Base-by-base conservation (phyloP, 108 stramenopile genomes). In the Cyclotella sp. region DNA sequence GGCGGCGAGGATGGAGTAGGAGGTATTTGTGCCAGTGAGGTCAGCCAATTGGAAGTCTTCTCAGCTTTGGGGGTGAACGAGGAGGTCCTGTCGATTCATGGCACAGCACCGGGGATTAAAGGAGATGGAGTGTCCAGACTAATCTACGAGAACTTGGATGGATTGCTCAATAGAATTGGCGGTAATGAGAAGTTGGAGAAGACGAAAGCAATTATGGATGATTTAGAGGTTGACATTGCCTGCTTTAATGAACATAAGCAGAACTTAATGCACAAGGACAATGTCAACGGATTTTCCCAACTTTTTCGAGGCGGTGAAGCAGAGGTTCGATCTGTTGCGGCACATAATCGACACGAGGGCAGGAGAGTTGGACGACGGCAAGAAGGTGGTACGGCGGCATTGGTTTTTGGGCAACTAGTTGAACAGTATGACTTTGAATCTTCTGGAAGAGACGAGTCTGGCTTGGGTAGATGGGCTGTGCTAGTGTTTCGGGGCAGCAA, bases 361-460 rank as follows among this genome's bases (percentile, higher is more conserved):
- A 18, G 6, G 7, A 19, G 21, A 19, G 58, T 71, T 21, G 70
- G 70, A 16, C 40, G 58, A 60, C 6, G 19, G 16, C 70, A 71
- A 27, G 70, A 71, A 19, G 70, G 70, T 44, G 70, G 70, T 24
- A 71, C 70, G 11, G 55, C 58, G 24, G 14, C 59, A 57, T 44
- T 71, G 57, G 15, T 0, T 11, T 59, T 30, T 60, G 70, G 58
- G 13, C 7, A 49, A 22, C 27, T 73, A 11, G 62, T 43, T 4
- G 12, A 73, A 47, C 47, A 62, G 0, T 63, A 60, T 9, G 59
- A 46, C 8, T 3, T 8, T 11, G 29, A 26, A n/a, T 24, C 61
- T 6, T 47, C 55, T 2, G 61, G 61, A 7, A 73, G 47, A 29
- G 72, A 73, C 9, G 27, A 46, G 4, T 30, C 60, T 1, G 72